Percentiles rank a stretch among this genome's conserved stretches.
These are phyloP conservation scores for Solanum bukasovii DNA, from an alignment of 257 asterid species.

Conservation along the genomic window DNA sequence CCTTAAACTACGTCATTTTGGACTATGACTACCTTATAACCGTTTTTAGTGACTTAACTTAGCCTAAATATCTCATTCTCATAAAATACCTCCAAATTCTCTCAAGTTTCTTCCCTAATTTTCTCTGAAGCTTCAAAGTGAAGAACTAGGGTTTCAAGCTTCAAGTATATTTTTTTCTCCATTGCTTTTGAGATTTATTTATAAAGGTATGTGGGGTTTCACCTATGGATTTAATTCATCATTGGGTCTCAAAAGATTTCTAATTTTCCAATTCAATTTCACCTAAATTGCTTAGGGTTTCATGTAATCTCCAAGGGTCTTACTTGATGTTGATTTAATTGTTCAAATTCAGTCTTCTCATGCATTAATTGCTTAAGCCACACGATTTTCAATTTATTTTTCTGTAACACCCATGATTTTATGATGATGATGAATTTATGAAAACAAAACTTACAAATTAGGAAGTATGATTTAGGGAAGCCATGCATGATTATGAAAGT, in stretches of 20 bases:
- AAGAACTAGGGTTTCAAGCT: not conserved
- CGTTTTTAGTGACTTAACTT: not conserved
- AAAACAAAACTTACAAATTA: too few relatives aligned
- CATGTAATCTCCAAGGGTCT: not conserved
- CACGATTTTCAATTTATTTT: too few relatives aligned
- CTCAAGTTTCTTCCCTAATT: not conserved
- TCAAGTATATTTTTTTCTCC: not conserved
- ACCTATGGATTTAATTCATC: not conserved
- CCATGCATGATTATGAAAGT: not conserved
- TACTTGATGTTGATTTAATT: not conserved
- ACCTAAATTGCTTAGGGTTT: not conserved
- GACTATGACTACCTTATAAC: not conserved
- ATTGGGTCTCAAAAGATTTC: not conserved
- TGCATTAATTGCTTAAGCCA: too few relatives aligned
- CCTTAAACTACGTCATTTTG: not conserved
- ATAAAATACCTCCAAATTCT: not conserved
- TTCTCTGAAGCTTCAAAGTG: not conserved
- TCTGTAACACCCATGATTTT: too few relatives aligned
- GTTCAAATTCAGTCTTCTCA: too few relatives aligned
- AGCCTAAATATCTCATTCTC: not conserved
- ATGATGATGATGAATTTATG: too few relatives aligned
- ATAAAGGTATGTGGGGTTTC: not conserved
- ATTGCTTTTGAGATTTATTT: not conserved
- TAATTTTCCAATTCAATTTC: not conserved
- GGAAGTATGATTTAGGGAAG: too few relatives aligned